These are phyloP conservation scores for Flaveria floridana DNA, from an alignment of 140 eudicot genomes.

Conservation along the genomic window DNA sequence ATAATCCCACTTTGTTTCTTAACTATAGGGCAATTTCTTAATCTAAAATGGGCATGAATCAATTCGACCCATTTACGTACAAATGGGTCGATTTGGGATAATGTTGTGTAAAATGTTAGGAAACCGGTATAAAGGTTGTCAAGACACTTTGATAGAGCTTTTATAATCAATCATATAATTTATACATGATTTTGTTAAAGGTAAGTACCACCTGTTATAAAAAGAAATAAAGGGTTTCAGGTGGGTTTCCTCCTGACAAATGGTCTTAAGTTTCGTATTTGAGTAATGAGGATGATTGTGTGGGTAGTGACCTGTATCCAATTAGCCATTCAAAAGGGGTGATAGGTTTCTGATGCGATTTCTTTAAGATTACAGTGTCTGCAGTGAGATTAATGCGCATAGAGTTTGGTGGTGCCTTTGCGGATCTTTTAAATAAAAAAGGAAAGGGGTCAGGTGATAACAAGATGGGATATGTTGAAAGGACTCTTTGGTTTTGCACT, in stretches of 20 bases:
- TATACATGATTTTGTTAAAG: no score
- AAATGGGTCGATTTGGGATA: neutral
- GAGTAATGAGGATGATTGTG: no score
- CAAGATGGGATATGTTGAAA: constrained; percentile 94
- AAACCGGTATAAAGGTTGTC: no score
- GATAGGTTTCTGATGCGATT: constrained; percentile 12
- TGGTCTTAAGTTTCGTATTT: no score
- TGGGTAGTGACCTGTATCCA: no score
- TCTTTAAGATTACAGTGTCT: constrained; percentile 48
- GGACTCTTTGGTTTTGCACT: constrained; percentile 94
- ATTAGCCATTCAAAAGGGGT: neutral
- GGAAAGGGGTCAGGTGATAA: constrained; percentile 92
- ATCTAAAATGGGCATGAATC: neutral
- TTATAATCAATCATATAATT: no score
- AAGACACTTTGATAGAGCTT: no score
- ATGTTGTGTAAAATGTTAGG: no score
- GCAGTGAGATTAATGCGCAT: constrained; percentile 96
- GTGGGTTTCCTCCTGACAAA: no score
- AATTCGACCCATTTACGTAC: neutral
- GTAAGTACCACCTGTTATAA: no score
- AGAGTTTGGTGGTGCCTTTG: constrained; percentile 92
- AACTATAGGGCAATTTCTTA: neutral
- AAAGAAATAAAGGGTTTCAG: no score
- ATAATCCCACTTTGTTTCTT: neutral
- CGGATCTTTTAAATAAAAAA: constrained; percentile 84